These are phyloP conservation scores for Suhomyces terraborum DNA, from an alignment of 1,139 yeast species.

Conservation along the genomic window DNA sequence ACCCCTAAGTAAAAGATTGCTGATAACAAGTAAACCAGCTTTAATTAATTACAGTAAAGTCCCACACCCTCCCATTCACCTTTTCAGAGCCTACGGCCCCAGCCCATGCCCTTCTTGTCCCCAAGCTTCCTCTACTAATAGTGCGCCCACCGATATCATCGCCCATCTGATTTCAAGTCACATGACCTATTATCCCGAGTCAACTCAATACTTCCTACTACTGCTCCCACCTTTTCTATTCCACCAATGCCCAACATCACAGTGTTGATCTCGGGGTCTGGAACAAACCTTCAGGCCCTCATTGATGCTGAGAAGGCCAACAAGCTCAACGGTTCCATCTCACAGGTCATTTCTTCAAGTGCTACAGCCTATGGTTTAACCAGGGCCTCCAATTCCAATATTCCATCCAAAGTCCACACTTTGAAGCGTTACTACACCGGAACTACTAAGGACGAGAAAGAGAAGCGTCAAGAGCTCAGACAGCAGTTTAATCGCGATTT, in stretches of 20 bases:
- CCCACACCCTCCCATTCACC: not conserved
- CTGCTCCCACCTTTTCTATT: not conserved
- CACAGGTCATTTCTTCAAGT: constrained; percentile 81
- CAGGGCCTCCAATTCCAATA: constrained; percentile 69
- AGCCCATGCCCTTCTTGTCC: too few species aligned
- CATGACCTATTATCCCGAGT: constrained; percentile 10
- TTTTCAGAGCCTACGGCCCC: too few species aligned
- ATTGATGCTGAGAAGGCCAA: constrained; percentile 66
- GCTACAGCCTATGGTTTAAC: constrained; percentile 79
- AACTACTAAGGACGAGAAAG: constrained; percentile 63
- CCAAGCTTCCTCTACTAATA: not conserved
- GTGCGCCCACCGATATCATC: not conserved
- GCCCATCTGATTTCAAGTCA: constrained; percentile 1
- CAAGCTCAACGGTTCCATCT: constrained; percentile 55
- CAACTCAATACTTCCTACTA: constrained; percentile 2
- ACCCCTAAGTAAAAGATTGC: too few species aligned
- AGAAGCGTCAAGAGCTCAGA: constrained; percentile 60
- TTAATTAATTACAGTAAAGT: too few species aligned
- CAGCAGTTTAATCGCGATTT: constrained; percentile 74
- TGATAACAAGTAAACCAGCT: too few species aligned
- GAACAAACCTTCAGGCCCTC: constrained; percentile 90
- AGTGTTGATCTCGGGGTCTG: constrained; percentile 91
- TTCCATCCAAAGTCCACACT: constrained; percentile 70
- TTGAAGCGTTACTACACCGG: constrained; percentile 75
- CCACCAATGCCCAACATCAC: constrained; percentile 39